Conservation (phyloP, 768 basidiomycete genomes). For the Mycena rebaudengoi region DNA sequence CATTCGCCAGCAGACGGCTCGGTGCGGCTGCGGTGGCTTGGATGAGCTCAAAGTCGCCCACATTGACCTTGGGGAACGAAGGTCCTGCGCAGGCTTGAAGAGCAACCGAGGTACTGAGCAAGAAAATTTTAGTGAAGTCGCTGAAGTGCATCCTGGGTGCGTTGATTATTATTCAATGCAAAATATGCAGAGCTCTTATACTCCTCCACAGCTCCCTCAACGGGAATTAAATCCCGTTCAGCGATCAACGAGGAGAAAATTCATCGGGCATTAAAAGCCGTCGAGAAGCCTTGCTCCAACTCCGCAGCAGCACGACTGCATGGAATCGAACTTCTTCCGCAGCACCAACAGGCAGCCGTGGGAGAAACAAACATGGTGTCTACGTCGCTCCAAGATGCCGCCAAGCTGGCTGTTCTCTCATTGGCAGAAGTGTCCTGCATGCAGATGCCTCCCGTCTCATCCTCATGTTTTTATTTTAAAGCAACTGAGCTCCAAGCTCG, state of each 20-base stretch:
- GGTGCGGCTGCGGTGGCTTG: background rate
- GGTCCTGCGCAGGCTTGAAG: conserved; percentile 5
- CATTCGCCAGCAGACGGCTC: conserved; percentile 1
- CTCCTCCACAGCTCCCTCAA: background rate
- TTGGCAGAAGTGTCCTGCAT: no score
- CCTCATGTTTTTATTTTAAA: background rate
- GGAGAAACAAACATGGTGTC: no score
- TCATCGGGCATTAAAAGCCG: background rate
- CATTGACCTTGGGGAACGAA: conserved; percentile 2
- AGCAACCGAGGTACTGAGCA: conserved; percentile 5
- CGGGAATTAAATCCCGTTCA: background rate
- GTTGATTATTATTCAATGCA: conserved; percentile 5
- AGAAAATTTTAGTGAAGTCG: conserved; percentile 1
- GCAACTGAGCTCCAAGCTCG: background rate
- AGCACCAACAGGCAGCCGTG: background rate
- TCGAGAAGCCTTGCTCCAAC: background rate
- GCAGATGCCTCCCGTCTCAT: no score
- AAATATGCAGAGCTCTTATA: conserved; percentile 5
- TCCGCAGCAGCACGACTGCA: background rate
- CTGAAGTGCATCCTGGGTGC: conserved; percentile 9
- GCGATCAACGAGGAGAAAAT: background rate
- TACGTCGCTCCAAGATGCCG: no score
- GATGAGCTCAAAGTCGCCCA: conserved; percentile 1
- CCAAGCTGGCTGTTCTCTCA: no score
- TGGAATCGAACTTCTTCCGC: background rate